Evolutionary conservation across 2,329 filamentous ascomycete genomes (phyloP).

Genomic region (Beauveria sp.): DNA sequence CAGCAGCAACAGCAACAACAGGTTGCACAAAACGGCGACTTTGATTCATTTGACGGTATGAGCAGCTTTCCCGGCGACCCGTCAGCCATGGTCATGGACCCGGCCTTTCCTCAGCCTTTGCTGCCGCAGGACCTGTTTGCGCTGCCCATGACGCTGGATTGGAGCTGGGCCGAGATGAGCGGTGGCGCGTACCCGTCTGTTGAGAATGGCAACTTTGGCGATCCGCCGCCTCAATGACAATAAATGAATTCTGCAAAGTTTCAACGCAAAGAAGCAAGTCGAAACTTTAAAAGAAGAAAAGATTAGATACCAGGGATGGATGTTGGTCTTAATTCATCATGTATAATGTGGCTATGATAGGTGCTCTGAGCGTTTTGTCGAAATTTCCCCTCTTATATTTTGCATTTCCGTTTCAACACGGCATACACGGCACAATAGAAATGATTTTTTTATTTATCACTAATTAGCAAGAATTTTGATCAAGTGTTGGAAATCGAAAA

Average conservation of each 20-base stretch:
- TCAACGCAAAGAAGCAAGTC: slow-evolving; percentile 9
- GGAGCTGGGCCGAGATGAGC: slow-evolving; percentile 68
- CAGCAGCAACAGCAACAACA: slow-evolving; percentile 10
- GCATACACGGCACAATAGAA: no score
- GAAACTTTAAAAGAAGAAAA: slow-evolving; percentile 1
- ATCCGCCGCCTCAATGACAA: slow-evolving; percentile 2
- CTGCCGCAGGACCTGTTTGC: slow-evolving; percentile 92
- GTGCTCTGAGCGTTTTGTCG: neutral
- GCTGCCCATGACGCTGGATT: slow-evolving; percentile 92
- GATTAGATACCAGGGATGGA: neutral
- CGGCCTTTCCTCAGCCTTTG: slow-evolving; percentile 69
- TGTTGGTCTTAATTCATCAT: neutral
- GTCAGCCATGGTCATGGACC: slow-evolving; percentile 16
- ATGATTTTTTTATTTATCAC: neutral
- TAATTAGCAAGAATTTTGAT: neutral
- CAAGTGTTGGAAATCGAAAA: no score
- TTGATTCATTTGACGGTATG: slow-evolving; percentile 38
- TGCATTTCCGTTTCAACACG: neutral
- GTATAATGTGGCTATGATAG: neutral
- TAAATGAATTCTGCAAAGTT: neutral
- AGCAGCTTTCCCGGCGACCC: slow-evolving; percentile 27
- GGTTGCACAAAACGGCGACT: slow-evolving; percentile 29
- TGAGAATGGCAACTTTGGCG: slow-evolving; percentile 50
- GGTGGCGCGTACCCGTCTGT: slow-evolving; percentile 57
- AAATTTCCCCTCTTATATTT: neutral